Base-by-base conservation (phyloP, 2,329 filamentous ascomycete species). In the Coniochaeta sp. region DNA sequence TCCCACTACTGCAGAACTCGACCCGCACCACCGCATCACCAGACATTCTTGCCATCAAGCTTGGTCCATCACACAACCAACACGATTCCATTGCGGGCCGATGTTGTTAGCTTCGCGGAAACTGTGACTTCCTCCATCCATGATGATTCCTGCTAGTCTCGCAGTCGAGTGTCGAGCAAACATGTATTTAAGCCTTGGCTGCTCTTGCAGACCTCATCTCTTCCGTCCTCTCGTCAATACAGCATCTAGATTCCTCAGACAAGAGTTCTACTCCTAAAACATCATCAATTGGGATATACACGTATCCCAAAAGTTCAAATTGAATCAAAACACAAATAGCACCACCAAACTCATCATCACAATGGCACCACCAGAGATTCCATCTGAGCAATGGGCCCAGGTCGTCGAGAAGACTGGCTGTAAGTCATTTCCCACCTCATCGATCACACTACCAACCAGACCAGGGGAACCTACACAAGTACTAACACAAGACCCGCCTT, bases 311-410 rank as follows among this genome's bases (percentile, higher is more conserved):
- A 52, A 6, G 31, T 31, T 52, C 24, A 36, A 16, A 31, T 26
- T n/a, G 17, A 8, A 4, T 52, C 47, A 28, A 31, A 8, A 17
- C 47, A 31, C 38, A 2, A 40, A n/a, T 54, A 57, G 7, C 31
- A 60, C 54, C 59, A 58, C 14, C 38, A n/a, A 40, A 17, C n/a
- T n/a, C n/a, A 36, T 44, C 22, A 60, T 38, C 57, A 71, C 40
- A 60, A 82, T 81, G 78, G 70, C 78, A 60, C 62, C 70, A 58
- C 67, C 70, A 62, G 68, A 85, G 60, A 84, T 97, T 70, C 93
- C 93, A 62, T 84, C 82, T 58, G 87, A 87, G 75, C 93, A 98
- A 81, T 96, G 89, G 91, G 93, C 93, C 58, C 90, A 95, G 77
- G 90, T 98, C 67, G 81, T 95, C 68, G 90, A 96, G 76, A 84